phyloP scores from a whole-genome alignment of 805 yeast species.

The Ogataea saltuana region DNA sequence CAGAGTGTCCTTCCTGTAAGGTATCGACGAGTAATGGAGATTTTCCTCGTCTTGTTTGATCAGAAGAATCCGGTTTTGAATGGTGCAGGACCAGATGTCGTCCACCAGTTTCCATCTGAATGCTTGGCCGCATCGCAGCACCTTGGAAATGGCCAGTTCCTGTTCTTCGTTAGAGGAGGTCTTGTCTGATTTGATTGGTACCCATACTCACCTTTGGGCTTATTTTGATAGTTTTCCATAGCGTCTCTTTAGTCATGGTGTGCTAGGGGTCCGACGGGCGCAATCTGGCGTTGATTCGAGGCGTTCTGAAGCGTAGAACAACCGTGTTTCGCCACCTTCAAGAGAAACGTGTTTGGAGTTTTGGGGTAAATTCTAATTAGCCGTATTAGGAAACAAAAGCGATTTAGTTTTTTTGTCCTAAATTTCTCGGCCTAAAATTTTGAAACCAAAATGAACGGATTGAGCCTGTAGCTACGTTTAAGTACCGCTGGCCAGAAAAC shows the following conservation, averaged over 20 bases:
- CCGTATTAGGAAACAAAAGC: constrained; percentile 1
- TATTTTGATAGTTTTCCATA: constrained; percentile 31
- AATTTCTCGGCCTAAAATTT: neutral
- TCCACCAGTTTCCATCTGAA: constrained; percentile 72
- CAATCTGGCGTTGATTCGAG: neutral
- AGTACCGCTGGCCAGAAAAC: neutral
- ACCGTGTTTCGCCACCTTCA: too few species aligned
- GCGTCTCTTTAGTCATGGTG: constrained; percentile 26
- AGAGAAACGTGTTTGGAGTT: too few species aligned
- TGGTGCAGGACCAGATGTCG: constrained; percentile 65
- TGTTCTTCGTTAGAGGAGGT: constrained; percentile 12
- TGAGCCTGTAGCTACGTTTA: too few species aligned
- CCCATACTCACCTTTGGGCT: constrained; percentile 26
- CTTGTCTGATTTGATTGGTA: neutral
- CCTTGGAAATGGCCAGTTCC: constrained; percentile 63
- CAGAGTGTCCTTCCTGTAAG: constrained; percentile 38
- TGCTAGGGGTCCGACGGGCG: neutral
- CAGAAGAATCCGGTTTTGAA: constrained; percentile 59
- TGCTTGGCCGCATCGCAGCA: constrained; percentile 83
- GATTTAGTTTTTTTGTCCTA: neutral
- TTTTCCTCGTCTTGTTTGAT: constrained; percentile 55
- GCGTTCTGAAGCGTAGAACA: too few species aligned
- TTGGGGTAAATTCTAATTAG: too few species aligned
- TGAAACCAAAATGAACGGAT: neutral
- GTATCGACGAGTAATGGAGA: constrained; percentile 54